phyloP scores from a whole-genome alignment of 1,284 basidiomycete species.

The Puccinia horiana region DNA sequence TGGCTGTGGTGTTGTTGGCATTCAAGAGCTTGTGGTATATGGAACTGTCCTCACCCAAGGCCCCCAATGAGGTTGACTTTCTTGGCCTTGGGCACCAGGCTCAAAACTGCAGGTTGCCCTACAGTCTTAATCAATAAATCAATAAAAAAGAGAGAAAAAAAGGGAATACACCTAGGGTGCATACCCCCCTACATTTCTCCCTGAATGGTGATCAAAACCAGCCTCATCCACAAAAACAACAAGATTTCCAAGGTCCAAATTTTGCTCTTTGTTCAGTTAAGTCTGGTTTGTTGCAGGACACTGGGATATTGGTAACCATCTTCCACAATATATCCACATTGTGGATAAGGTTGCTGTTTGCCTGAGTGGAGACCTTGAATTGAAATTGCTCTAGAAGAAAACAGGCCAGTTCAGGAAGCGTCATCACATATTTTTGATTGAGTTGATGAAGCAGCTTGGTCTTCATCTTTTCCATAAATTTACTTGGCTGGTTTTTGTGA shows the following conservation, averaged over 20 bases:
- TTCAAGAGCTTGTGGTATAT: conserved; percentile 19
- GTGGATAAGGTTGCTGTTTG: conserved; percentile 12
- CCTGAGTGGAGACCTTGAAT: not conserved
- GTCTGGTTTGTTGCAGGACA: not conserved
- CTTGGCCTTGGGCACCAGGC: conserved; percentile 16
- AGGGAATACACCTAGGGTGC: not conserved
- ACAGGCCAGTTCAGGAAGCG: not conserved
- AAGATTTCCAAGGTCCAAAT: not conserved
- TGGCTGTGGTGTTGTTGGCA: not conserved
- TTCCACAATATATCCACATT: conserved; percentile 2
- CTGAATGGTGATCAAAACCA: conserved; percentile 8
- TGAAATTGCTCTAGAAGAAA: not conserved
- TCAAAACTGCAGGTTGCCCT: too few species aligned
- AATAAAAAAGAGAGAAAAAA: conserved; percentile 1
- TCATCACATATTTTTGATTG: not conserved
- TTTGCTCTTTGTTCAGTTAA: not conserved
- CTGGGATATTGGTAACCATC: conserved; percentile 5
- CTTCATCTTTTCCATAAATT: conserved; percentile 1
- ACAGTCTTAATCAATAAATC: not conserved
- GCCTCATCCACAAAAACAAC: conserved; percentile 6
- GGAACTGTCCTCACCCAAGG: not conserved
- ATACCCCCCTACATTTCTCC: not conserved
- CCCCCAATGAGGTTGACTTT: not conserved
- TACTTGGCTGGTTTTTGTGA: not conserved
- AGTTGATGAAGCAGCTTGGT: not conserved